These are phyloP conservation scores for Colletotrichum cereale DNA, from an alignment of 2,329 filamentous ascomycete species.

Conservation along the genomic window DNA sequence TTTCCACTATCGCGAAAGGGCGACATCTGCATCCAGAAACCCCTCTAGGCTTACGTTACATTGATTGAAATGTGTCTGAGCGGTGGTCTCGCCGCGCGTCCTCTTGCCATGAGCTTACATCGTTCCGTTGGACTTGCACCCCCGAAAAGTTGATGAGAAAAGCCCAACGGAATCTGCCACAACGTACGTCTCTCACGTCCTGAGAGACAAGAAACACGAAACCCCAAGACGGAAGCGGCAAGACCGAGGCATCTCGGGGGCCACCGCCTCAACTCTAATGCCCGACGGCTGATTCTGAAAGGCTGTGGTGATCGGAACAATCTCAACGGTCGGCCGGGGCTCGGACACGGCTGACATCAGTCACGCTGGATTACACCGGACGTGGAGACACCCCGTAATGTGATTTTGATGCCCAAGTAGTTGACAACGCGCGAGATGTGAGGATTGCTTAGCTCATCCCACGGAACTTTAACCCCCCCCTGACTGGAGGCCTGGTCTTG, in stretches of 20 bases:
- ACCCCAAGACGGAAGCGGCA: not conserved
- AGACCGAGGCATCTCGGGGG: no score
- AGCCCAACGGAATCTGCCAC: not conserved
- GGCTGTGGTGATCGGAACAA: no score
- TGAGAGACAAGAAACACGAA: not conserved
- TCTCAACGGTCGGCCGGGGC: not conserved
- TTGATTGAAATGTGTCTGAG: not conserved
- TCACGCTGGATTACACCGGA: not conserved
- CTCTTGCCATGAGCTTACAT: not conserved
- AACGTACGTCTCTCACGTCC: not conserved
- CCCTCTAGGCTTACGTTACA: no score
- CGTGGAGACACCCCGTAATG: not conserved
- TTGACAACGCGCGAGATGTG: not conserved
- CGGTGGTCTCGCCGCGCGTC: not conserved
- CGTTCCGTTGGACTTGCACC: not conserved
- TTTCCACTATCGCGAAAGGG: not conserved
- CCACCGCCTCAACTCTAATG: no score
- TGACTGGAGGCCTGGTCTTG: not conserved
- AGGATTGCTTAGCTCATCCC: not conserved
- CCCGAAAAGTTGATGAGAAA: not conserved
- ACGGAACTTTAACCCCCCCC: not conserved
- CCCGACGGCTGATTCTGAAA: not conserved
- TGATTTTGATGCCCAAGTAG: not conserved
- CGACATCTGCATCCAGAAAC: not conserved
- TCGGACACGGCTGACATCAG: slow-evolving; percentile 6